phyloP scores from a whole-genome alignment of 306 rosid species.

The Medicago ruthenica region DNA sequence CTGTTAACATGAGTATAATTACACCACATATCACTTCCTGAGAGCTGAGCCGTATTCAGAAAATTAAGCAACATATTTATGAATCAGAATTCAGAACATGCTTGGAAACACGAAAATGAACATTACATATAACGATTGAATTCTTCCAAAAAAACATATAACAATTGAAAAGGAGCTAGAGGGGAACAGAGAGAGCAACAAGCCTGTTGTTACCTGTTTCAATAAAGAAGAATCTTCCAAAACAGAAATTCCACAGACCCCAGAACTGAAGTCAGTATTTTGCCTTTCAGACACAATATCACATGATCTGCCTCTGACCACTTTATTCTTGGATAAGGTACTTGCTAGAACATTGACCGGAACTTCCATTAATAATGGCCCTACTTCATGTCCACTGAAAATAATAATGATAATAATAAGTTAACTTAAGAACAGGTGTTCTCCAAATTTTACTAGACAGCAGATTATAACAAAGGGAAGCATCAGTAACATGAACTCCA shows the following conservation, averaged over 20 bases:
- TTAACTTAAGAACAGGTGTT: conserved; percentile 22
- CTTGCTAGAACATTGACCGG: conserved; percentile 46
- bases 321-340: conserved; percentile 43
- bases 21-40: neutral
- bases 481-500: conserved; percentile 6
- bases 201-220: conserved; percentile 55
- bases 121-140: neutral
- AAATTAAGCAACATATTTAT: conserved; percentile 4
- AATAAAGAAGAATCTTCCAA: conserved; percentile 50
- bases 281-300: conserved; percentile 44
- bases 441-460: conserved; percentile 30
- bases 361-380: conserved; percentile 63
- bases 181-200: conserved; percentile 25
- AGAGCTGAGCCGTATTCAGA: conserved; percentile 33
- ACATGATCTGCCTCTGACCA: conserved; percentile 44
- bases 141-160: neutral
- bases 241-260: conserved; percentile 46
- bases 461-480: conserved; percentile 2
- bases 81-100: conserved; percentile 36
- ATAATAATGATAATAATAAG: conserved; percentile 31
- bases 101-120: neutral
- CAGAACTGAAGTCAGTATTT: conserved; percentile 37
- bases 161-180: neutral
- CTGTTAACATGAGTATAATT: neutral
- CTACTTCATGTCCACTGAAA: conserved; percentile 80